Conservation (phyloP, 1,139 yeast species). For the Suhomyces anneliseae region DNA sequence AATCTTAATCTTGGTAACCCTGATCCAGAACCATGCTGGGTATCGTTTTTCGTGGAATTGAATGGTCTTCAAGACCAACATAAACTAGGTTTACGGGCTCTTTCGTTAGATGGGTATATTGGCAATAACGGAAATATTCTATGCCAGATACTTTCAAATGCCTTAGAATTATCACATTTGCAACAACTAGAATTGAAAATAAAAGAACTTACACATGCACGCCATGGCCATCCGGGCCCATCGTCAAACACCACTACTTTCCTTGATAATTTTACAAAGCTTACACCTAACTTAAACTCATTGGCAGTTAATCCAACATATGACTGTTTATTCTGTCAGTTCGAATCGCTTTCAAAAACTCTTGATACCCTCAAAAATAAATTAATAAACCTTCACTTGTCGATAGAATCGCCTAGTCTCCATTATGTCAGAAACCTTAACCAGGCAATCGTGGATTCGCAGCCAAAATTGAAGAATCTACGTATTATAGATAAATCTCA, state of each 20-base stretch:
- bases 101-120: slow-evolving; percentile 21
- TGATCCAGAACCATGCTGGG: slow-evolving; percentile 15
- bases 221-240: slow-evolving; percentile 12
- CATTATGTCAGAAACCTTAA: slow-evolving; percentile 12
- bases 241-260: slow-evolving; percentile 10
- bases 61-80: background rate
- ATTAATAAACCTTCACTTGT: slow-evolving; percentile 15
- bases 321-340: slow-evolving; percentile 22
- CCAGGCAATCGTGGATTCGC: slow-evolving; percentile 10
- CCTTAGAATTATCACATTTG: slow-evolving; percentile 11
- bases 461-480: slow-evolving; percentile 13
- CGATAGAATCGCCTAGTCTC: slow-evolving; percentile 16
- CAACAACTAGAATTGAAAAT: slow-evolving; percentile 15
- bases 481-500: slow-evolving; percentile 15
- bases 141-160: slow-evolving; percentile 7
- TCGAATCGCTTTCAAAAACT: slow-evolving; percentile 9
- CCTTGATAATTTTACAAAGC: slow-evolving; percentile 13
- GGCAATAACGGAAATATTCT: slow-evolving; percentile 12
- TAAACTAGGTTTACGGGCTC: slow-evolving; percentile 9
- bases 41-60: slow-evolving; percentile 16
- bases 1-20: slow-evolving; percentile 4
- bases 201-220: slow-evolving; percentile 18
- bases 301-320: slow-evolving; percentile 18
- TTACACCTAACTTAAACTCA: slow-evolving; percentile 14
- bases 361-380: slow-evolving; percentile 12